phyloP scores from a whole-genome alignment of 805 yeast species.

The Torulaspora franciscae region DNA sequence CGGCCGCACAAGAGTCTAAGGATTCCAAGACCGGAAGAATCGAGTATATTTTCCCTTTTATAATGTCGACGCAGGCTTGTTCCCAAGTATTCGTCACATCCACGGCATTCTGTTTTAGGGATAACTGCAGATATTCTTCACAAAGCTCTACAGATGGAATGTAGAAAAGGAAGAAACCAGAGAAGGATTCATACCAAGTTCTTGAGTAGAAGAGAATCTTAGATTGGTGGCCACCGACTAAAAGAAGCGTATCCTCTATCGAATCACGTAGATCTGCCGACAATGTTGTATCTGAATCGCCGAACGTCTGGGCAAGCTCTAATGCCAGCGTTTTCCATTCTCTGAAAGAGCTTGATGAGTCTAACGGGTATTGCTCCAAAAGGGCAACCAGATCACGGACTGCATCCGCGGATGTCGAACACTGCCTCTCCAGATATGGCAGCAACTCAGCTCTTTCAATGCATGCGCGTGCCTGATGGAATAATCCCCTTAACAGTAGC shows the following conservation, averaged over 20 bases:
- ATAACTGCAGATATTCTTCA: constrained; percentile 39
- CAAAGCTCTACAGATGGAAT: constrained; percentile 48
- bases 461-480: constrained; percentile 46
- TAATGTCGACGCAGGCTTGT: constrained; percentile 48
- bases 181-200: constrained; percentile 65
- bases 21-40: constrained; percentile 56
- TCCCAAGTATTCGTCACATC: constrained; percentile 48
- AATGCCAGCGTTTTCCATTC: constrained; percentile 37
- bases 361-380: constrained; percentile 37
- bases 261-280: constrained; percentile 28
- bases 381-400: constrained; percentile 35
- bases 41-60: constrained; percentile 52
- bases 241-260: constrained; percentile 32
- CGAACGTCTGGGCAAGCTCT: constrained; percentile 26
- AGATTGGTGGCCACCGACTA: constrained; percentile 38
- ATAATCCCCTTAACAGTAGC: constrained; percentile 56
- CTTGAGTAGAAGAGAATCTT: constrained; percentile 49
- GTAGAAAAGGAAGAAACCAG: constrained; percentile 53
- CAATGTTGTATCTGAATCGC: constrained; percentile 23
- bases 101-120: constrained; percentile 36
- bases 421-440: constrained; percentile 16
- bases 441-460: constrained; percentile 26
- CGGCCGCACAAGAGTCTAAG: constrained; percentile 58
- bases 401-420: constrained; percentile 28
- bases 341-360: constrained; percentile 32